phyloP scores from a whole-genome alignment of 345 rosid genomes.

The Rhizophora mangle region DNA sequence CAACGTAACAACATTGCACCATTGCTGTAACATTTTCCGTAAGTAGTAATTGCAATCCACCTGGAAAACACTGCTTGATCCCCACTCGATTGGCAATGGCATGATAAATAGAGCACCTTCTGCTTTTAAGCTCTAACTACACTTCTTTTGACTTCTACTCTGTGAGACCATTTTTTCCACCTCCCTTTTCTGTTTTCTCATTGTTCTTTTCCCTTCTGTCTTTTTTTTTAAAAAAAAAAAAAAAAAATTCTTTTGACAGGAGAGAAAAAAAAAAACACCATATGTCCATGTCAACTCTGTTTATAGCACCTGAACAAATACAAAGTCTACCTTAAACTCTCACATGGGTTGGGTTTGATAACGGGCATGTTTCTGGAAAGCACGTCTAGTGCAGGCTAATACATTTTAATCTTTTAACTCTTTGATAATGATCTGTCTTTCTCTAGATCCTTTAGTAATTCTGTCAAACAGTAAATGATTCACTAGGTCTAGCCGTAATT shows the following conservation, averaged over 20 bases:
- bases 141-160: background rate
- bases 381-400: background rate
- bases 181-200: background rate
- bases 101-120: no score
- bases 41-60: background rate
- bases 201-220: background rate
- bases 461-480: no score
- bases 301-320: background rate
- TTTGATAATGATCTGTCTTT: background rate
- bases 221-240: no score
- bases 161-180: background rate
- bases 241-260: no score
- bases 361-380: background rate
- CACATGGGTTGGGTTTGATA: background rate
- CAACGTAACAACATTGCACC: background rate
- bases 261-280: background rate
- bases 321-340: background rate
- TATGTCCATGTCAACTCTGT: background rate
- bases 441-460: no score
- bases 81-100: background rate
- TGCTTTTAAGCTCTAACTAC: background rate
- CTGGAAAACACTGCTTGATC: conserved; percentile 2
- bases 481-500: no score
- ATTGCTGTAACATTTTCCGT: background rate
- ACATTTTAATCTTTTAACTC: background rate